phyloP scores from a whole-genome alignment of 2,329 filamentous ascomycete species.

The Laburnicola sp. region DNA sequence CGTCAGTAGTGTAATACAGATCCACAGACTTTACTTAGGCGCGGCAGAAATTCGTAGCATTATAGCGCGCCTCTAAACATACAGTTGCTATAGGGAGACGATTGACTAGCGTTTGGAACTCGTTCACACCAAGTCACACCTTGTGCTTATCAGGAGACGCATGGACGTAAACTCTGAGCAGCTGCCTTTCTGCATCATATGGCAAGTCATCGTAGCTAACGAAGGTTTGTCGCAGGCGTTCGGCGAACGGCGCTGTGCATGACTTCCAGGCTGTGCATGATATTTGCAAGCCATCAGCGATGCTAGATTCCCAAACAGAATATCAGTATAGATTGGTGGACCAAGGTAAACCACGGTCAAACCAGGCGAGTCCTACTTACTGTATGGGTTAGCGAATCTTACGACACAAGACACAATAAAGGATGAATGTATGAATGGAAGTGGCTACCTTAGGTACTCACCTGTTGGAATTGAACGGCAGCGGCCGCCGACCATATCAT shows the following conservation, averaged over 20 bases:
- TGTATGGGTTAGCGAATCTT: not conserved
- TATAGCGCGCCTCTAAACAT: conserved; percentile 9
- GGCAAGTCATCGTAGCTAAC: conserved; percentile 12
- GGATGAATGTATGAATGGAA: not conserved
- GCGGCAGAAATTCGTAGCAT: conserved; percentile 9
- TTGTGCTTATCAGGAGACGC: conserved; percentile 2
- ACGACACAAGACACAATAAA: not conserved
- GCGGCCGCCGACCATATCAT: conserved; percentile 14
- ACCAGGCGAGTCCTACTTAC: not conserved
- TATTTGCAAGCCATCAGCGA: conserved; percentile 7
- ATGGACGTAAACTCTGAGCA: conserved; percentile 8
- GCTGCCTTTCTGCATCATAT: conserved; percentile 7
- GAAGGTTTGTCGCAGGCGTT: conserved; percentile 14
- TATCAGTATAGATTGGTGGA: not conserved
- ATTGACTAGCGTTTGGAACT: conserved; percentile 14
- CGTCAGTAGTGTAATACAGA: conserved; percentile 4
- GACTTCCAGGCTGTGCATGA: not conserved
- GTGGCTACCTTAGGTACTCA: not conserved
- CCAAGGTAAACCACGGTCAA: not conserved
- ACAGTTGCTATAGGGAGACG: conserved; percentile 12
- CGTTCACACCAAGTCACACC: conserved; percentile 10
- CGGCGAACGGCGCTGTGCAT: conserved; percentile 3
- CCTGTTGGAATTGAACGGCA: conserved; percentile 12
- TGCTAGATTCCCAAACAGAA: conserved; percentile 1
- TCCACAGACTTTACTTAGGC: not conserved